Conservation (phyloP, 2,329 filamentous ascomycete species). For the Cephalotrichum gorgonifer region DNA sequence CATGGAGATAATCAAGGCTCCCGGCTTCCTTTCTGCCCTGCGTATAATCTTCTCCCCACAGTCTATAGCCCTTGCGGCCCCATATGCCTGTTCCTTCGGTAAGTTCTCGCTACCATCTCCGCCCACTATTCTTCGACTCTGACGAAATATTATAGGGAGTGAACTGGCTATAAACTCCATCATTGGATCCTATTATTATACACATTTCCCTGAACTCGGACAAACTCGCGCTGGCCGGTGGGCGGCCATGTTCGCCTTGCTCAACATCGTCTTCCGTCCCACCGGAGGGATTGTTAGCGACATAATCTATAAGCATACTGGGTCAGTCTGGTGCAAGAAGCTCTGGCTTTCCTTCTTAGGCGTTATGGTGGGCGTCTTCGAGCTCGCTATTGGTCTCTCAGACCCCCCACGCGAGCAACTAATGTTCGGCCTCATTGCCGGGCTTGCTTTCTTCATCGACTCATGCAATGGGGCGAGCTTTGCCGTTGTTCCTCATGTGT, state of each 20-base stretch:
- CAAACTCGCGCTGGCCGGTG: constrained; percentile 48
- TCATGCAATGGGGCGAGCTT: constrained; percentile 83
- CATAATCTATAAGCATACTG: constrained; percentile 29
- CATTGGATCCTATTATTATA: constrained; percentile 47
- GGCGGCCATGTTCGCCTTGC: constrained; percentile 65
- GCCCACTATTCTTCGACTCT: too few species aligned
- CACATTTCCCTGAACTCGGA: constrained; percentile 46
- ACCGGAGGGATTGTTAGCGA: constrained; percentile 51
- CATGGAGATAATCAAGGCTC: constrained; percentile 43
- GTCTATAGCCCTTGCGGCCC: constrained; percentile 41
- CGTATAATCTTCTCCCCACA: constrained; percentile 38
- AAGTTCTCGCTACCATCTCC: too few species aligned
- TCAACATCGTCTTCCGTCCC: constrained; percentile 59
- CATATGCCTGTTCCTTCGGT: constrained; percentile 51
- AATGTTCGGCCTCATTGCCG: constrained; percentile 67
- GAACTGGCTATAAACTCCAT: constrained; percentile 55
- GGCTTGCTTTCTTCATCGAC: constrained; percentile 74
- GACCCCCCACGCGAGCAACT: constrained; percentile 51
- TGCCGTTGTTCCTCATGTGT: constrained; percentile 75
- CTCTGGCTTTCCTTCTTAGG: constrained; percentile 51
- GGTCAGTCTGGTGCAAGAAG: constrained; percentile 24
- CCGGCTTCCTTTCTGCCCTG: constrained; percentile 38
- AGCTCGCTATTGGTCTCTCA: constrained; percentile 52
- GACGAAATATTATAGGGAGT: constrained; percentile 24
- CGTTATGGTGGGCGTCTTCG: constrained; percentile 45